phyloP scores from a whole-genome alignment of 352 stramenopile species.

The Pythium dissimile region DNA sequence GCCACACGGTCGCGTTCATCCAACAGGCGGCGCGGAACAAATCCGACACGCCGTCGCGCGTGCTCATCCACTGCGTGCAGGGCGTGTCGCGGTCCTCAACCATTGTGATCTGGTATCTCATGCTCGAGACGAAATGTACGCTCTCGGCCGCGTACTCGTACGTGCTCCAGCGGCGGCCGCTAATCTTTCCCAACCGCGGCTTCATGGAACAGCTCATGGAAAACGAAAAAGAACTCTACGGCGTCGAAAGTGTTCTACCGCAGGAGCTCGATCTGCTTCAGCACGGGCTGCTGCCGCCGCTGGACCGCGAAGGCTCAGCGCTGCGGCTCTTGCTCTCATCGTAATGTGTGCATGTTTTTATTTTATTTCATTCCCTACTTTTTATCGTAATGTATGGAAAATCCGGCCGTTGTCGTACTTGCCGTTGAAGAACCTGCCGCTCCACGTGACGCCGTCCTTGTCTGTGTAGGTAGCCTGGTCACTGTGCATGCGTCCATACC shows the following conservation, averaged over 20 bases:
- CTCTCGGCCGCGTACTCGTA: constrained; percentile 75
- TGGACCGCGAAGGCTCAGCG: constrained; percentile 58
- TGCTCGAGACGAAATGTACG: constrained; percentile 66
- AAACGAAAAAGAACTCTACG: constrained; percentile 64
- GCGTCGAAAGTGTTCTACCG: constrained; percentile 52
- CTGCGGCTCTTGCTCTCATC: constrained; percentile 38
- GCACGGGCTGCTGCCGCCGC: constrained; percentile 48
- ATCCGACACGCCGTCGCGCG: constrained; percentile 27
- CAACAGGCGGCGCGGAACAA: constrained; percentile 27
- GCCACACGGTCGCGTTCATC: constrained; percentile 51
- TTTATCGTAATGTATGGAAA: constrained; percentile 72
- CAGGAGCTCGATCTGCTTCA: constrained; percentile 72
- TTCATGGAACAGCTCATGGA: constrained; percentile 80
- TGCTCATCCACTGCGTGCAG: constrained; percentile 84
- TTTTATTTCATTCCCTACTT: background rate
- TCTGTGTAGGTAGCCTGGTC: constrained; percentile 59
- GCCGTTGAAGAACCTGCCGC: constrained; percentile 70
- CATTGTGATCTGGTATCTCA: constrained; percentile 79
- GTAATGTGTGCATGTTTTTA: background rate
- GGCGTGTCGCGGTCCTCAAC: constrained; percentile 75
- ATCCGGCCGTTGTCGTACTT: constrained; percentile 83
- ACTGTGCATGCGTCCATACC: constrained; percentile 70
- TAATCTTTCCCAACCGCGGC: constrained; percentile 77
- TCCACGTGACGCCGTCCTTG: constrained; percentile 72
- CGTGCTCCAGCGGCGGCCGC: constrained; percentile 67